A percentile compares a stretch with the other conserved stretches of the same genome.
phyloP scores from a whole-genome alignment of 139 green algal species.

The Closterium sp. region DNA sequence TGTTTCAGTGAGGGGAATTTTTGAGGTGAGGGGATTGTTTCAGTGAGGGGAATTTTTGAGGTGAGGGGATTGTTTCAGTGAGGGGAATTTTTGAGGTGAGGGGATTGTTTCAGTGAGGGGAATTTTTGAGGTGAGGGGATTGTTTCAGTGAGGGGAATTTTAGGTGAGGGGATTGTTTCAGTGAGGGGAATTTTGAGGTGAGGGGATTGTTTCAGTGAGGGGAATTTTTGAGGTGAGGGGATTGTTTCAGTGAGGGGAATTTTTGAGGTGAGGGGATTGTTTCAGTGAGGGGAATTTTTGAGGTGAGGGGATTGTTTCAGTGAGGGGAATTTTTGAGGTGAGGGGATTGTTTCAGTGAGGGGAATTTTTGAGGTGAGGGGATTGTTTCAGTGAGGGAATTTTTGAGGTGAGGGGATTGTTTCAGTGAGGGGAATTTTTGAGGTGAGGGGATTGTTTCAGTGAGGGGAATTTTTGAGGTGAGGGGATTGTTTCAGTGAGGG shows the following conservation, averaged over 20 bases:
- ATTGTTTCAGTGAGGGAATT: too few species aligned
- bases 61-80: constrained; percentile 10
- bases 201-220: neutral
- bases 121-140: constrained; percentile 48
- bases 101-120: neutral
- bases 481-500: neutral
- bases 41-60: constrained; percentile 43
- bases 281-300: too few species aligned
- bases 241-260: too few species aligned
- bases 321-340: constrained; percentile 51
- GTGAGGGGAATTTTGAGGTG: constrained; percentile 49
- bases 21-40: constrained; percentile 48
- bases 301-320: constrained; percentile 41
- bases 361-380: constrained; percentile 52
- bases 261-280: constrained; percentile 48
- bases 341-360: neutral
- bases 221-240: constrained; percentile 52
- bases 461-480: constrained; percentile 50
- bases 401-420: constrained; percentile 48
- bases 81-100: constrained; percentile 51
- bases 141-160: too few species aligned
- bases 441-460: constrained; percentile 25
- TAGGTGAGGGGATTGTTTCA: constrained; percentile 44
- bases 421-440: too few species aligned
- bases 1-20: too few species aligned